A percentile compares a stretch with the other conserved stretches of the same genome.
Conservation (phyloP, 352 stramenopile genomes). For the Hyaloperonospora arabidopsidis region DNA sequence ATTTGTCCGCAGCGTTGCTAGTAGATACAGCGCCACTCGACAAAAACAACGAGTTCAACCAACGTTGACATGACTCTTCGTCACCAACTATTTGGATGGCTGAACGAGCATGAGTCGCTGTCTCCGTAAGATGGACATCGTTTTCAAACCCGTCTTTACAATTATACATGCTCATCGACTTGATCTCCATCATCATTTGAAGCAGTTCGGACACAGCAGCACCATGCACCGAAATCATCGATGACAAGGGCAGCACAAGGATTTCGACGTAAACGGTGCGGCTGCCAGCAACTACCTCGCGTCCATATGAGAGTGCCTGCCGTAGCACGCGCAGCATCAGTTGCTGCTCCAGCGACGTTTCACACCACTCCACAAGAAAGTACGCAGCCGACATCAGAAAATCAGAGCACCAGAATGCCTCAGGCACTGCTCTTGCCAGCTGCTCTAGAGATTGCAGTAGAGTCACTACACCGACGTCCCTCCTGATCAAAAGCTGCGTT, state of each 20-base stretch:
- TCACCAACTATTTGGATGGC: conserved; percentile 31
- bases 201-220: conserved; percentile 29
- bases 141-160: background rate
- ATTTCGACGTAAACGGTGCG: conserved; percentile 50
- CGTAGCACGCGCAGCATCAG: conserved; percentile 36
- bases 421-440: conserved; percentile 21
- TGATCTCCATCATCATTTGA: conserved; percentile 31
- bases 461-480: conserved; percentile 29
- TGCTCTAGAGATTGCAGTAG: conserved; percentile 40
- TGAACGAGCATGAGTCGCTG: conserved; percentile 22
- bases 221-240: conserved; percentile 31
- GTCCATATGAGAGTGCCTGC: conserved; percentile 24
- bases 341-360: conserved; percentile 31
- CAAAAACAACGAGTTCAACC: conserved; percentile 38
- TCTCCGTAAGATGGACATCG: conserved; percentile 12
- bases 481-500: conserved; percentile 23
- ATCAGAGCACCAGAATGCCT: conserved; percentile 30
- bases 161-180: conserved; percentile 17
- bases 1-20: conserved; percentile 18
- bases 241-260: conserved; percentile 48
- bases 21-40: background rate
- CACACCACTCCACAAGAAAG: conserved; percentile 26
- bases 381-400: conserved; percentile 36
- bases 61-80: conserved; percentile 16
- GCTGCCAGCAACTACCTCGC: background rate